Evolutionary conservation across 148 eudicot species (phyloP).

Genomic region (Pouteria glomerata): DNA sequence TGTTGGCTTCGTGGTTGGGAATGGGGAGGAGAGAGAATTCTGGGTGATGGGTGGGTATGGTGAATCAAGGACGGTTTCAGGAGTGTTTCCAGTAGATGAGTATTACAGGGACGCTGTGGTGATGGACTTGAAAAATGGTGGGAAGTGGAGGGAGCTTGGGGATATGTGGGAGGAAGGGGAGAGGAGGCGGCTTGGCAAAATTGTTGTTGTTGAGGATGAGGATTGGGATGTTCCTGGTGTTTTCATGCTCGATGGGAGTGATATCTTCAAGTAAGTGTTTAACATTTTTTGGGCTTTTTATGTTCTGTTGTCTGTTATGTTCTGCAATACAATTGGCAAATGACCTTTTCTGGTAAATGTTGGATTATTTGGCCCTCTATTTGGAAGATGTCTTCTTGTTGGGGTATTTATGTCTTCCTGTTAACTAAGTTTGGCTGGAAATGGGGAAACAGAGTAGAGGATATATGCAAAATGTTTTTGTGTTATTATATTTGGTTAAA

Average conservation of each 20-base stretch:
- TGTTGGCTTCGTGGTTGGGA: slow-evolving; percentile 56
- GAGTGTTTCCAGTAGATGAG: slow-evolving; percentile 87
- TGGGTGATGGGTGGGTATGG: slow-evolving; percentile 99
- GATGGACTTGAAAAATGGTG: slow-evolving; percentile 48
- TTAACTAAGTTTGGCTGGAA: neutral
- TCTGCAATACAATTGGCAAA: neutral
- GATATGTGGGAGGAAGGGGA: slow-evolving; percentile 83
- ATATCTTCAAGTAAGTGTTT: slow-evolving; percentile 56
- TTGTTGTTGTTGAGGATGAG: slow-evolving; percentile 57
- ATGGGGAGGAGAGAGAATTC: slow-evolving; percentile 48
- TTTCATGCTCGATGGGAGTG: slow-evolving; percentile 81
- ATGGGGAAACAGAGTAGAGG: neutral
- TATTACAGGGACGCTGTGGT: slow-evolving; percentile 70
- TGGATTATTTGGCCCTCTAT: neutral
- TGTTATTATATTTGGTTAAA: neutral
- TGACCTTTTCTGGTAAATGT: neutral
- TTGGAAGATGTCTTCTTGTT: neutral
- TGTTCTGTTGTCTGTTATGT: neutral
- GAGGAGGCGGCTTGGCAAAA: slow-evolving; percentile 63
- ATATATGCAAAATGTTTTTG: neutral
- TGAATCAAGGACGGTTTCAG: slow-evolving; percentile 66
- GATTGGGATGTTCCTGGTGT: slow-evolving; percentile 34
- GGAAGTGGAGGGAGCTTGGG: slow-evolving; percentile 77
- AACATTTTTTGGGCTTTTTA: neutral
- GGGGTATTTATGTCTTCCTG: neutral